Conservation (phyloP, 495 filamentous ascomycete species). For the Evernia prunastri region DNA sequence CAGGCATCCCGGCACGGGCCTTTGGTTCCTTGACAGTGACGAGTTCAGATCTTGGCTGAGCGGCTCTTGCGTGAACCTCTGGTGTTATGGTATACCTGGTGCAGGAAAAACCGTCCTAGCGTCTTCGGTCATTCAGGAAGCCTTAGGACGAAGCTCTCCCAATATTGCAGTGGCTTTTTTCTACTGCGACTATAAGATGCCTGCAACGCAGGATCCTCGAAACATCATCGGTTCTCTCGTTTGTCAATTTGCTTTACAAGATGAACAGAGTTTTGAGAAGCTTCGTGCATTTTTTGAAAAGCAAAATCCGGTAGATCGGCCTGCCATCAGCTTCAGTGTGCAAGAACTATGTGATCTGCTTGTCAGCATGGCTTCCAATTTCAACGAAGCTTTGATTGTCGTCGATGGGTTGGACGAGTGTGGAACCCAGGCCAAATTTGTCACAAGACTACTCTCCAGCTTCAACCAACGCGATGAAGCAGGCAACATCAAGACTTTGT, state of each 20-base stretch:
- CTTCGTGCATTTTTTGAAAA: slow-evolving; percentile 27
- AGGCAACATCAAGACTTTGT: slow-evolving; percentile 23
- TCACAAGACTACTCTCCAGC: slow-evolving; percentile 21
- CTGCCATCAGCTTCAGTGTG: too few species aligned
- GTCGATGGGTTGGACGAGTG: slow-evolving; percentile 36
- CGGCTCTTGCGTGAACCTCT: slow-evolving; percentile 25
- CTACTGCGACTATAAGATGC: slow-evolving; percentile 39
- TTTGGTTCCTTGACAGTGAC: slow-evolving; percentile 32
- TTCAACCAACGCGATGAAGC: slow-evolving; percentile 17
- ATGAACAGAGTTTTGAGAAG: slow-evolving; percentile 29
- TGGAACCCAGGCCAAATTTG: slow-evolving; percentile 12
- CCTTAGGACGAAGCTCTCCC: slow-evolving; percentile 9
- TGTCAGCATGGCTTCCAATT: too few species aligned
- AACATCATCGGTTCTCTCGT: slow-evolving; percentile 34
- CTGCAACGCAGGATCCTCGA: slow-evolving; percentile 23
- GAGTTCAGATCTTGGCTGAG: slow-evolving; percentile 32
- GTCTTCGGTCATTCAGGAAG: slow-evolving; percentile 24
- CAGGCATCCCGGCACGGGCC: slow-evolving; percentile 32
- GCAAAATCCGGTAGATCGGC: slow-evolving; percentile 16
- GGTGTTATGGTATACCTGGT: slow-evolving; percentile 38
- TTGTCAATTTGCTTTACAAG: slow-evolving; percentile 33
- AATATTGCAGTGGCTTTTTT: slow-evolving; percentile 33
- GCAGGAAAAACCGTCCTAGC: slow-evolving; percentile 39
- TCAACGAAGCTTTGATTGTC: slow-evolving; percentile 29
- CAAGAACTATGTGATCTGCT: slow-evolving; percentile 22